These are phyloP conservation scores for Gossypium ekmanianum DNA, from an alignment of 345 rosid genomes.

Conservation along the genomic window DNA sequence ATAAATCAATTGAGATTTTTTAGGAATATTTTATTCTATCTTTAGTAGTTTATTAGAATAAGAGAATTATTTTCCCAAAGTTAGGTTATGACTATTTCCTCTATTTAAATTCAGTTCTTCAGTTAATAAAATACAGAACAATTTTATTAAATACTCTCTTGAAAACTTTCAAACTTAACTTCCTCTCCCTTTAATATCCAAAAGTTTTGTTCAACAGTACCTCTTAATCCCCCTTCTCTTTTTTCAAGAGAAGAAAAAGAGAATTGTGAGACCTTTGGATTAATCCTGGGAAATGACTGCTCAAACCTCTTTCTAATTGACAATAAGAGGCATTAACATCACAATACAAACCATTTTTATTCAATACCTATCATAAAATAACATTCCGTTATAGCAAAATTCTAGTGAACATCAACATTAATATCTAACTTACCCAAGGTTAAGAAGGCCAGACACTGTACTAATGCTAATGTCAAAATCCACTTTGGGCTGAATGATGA, in stretches of 20 bases:
- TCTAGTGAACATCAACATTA: conserved; percentile 1
- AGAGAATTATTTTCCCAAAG: no score
- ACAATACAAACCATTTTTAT: neutral
- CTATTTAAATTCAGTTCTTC: no score
- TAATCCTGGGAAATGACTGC: neutral
- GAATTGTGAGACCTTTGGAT: neutral
- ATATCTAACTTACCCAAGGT: conserved; percentile 76
- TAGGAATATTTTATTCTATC: no score
- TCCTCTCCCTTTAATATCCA: no score
- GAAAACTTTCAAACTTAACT: no score
- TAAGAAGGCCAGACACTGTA: conserved; percentile 97
- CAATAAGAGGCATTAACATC: neutral
- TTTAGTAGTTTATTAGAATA: no score
- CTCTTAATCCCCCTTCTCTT: neutral
- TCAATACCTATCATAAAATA: neutral
- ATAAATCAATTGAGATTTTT: no score
- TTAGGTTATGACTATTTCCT: no score
- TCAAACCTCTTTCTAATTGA: neutral
- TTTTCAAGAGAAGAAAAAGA: neutral
- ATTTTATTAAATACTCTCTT: no score
- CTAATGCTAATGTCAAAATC: conserved; percentile 96
- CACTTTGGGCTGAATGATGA: conserved; percentile 98
- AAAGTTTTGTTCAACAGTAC: neutral
- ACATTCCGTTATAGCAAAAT: neutral
- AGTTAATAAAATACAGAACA: no score